Evolutionary conservation across 139 green algal genomes (phyloP).

Genomic region (Chlamydomonas sp.): DNA sequence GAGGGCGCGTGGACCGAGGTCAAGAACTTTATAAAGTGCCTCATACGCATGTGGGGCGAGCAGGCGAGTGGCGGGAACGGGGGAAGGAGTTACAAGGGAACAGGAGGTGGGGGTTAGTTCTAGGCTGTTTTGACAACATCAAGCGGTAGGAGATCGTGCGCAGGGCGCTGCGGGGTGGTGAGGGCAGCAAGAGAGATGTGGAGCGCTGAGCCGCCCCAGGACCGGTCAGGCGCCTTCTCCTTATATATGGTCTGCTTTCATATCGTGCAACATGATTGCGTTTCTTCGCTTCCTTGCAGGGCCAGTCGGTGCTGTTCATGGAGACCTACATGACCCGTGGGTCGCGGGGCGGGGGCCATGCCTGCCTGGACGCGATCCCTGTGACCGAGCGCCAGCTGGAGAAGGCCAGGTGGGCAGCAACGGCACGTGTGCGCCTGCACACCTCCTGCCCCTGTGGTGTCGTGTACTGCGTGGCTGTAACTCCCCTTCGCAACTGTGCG

Average conservation of each 20-base stretch:
- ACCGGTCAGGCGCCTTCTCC: too few relatives aligned
- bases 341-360: conserved; percentile 65
- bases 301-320: conserved; percentile 84
- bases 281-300: conserved; percentile 34
- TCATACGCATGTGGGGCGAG: conserved; percentile 87
- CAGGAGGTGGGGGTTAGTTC: background rate
- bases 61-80: conserved; percentile 44
- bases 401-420: conserved; percentile 36
- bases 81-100: background rate
- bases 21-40: conserved; percentile 99
- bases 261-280: too few relatives aligned
- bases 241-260: too few relatives aligned
- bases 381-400: conserved; percentile 61
- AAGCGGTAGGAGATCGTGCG: too few relatives aligned
- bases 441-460: too few relatives aligned
- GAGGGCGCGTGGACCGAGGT: conserved; percentile 94
- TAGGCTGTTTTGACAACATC: background rate
- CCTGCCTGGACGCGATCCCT: conserved; percentile 88
- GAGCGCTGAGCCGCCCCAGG: too few relatives aligned
- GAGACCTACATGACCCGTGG: conserved; percentile 80
- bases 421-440: background rate
- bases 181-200: too few relatives aligned
- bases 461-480: too few relatives aligned
- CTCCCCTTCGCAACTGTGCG: too few relatives aligned
- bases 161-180: too few relatives aligned